Conservation (phyloP, 2,329 filamentous ascomycete genomes). For the Talaromyces marneffei region DNA sequence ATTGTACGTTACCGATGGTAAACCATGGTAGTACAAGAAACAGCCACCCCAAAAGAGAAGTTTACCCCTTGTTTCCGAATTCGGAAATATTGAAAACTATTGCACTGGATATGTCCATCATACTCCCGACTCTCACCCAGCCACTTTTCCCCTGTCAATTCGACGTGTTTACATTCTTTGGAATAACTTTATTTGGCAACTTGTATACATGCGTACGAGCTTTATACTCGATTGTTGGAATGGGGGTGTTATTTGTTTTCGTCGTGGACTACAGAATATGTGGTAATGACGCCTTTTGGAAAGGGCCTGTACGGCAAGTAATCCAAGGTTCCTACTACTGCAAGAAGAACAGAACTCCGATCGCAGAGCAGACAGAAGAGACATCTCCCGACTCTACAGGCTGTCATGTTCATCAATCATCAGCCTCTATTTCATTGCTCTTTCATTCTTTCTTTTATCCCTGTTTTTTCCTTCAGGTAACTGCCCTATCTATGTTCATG, state of each 20-base stretch:
- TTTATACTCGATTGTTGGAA: background rate
- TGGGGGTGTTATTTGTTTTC: background rate
- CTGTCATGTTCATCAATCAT: background rate
- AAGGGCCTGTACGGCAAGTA: no score
- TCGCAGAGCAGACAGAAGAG: background rate
- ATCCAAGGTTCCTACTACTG: no score
- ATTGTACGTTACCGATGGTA: background rate
- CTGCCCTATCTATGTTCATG: background rate
- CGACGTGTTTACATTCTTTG: background rate
- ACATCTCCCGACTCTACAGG: background rate
- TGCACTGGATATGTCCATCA: background rate
- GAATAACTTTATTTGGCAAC: background rate
- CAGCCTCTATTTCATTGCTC: background rate
- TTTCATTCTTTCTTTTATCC: background rate
- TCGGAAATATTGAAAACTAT: slow-evolving; percentile 8
- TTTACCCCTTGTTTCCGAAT: slow-evolving; percentile 12
- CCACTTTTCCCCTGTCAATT: background rate
- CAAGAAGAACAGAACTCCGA: background rate
- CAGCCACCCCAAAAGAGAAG: background rate
- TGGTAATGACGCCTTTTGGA: no score
- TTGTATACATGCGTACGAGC: background rate
- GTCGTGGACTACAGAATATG: no score
- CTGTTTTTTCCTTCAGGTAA: background rate
- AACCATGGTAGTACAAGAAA: background rate
- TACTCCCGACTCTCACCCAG: background rate